A percentile compares a stretch with the other conserved stretches of the same genome.
phyloP scores from a whole-genome alignment of 2,329 filamentous ascomycete genomes.

The Fusarium sambucinum region DNA sequence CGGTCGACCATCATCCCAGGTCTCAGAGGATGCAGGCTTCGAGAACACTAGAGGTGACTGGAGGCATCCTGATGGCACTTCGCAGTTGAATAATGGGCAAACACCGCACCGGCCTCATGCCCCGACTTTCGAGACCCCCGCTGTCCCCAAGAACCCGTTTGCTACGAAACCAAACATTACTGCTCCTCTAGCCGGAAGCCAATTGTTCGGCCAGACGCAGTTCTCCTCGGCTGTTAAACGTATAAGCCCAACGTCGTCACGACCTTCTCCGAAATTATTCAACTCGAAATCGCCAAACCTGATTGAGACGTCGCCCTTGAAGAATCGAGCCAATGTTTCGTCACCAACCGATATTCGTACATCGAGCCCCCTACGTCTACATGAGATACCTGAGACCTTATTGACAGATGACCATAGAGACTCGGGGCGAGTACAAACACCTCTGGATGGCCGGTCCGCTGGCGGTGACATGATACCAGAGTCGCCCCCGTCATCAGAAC shows the following conservation, averaged over 20 bases:
- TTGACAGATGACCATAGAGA: slow-evolving; percentile 37
- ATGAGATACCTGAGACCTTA: slow-evolving; percentile 50
- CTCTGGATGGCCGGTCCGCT: slow-evolving; percentile 39
- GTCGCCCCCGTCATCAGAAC: slow-evolving; percentile 50
- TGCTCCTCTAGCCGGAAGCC: slow-evolving; percentile 57
- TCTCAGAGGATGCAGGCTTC: slow-evolving; percentile 58
- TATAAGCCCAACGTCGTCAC: slow-evolving; percentile 68
- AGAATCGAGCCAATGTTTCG: slow-evolving; percentile 61
- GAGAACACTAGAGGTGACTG: slow-evolving; percentile 56
- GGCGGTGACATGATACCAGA: slow-evolving; percentile 54
- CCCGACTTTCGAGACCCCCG: slow-evolving; percentile 62
- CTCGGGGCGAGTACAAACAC: slow-evolving; percentile 45
- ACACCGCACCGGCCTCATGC: slow-evolving; percentile 51
- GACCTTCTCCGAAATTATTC: slow-evolving; percentile 65
- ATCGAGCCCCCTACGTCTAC: slow-evolving; percentile 57
- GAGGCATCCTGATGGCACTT: slow-evolving; percentile 53
- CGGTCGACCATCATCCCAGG: slow-evolving; percentile 56
- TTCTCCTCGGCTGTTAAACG: slow-evolving; percentile 64
- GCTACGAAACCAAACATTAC: slow-evolving; percentile 51
- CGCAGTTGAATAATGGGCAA: slow-evolving; percentile 50
- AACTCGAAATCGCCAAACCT: slow-evolving; percentile 62
- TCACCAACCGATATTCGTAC: slow-evolving; percentile 58
- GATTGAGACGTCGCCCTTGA: slow-evolving; percentile 62
- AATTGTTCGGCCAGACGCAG: slow-evolving; percentile 69
- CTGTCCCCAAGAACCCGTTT: slow-evolving; percentile 63